These are phyloP conservation scores for thale cress (Arabidopsis thaliana) DNA, from an alignment of 345 rosid species.

Conservation along the genomic window TAIR10.1 NC_003074.8:6938501-6939000, in stretches of 20 bases:
- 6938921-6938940: constrained; percentile 47
- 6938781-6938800: constrained; percentile 64
- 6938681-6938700: background rate
- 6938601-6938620: constrained; percentile 49
- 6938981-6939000: constrained; percentile 46
- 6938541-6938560: constrained; percentile 50
- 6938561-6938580: constrained; percentile 54
- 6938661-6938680: constrained; percentile 53
- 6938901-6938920: constrained; percentile 47
- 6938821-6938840: constrained; percentile 53
- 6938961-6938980: constrained; percentile 53
- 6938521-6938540: constrained; percentile 51
- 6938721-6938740: constrained; percentile 5
- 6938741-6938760: constrained; percentile 46
- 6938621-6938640: constrained; percentile 58
- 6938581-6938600: constrained; percentile 57
- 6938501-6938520: constrained; percentile 57
- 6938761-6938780: constrained; percentile 62
- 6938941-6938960: constrained; percentile 39
- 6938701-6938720: background rate
- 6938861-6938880: constrained; percentile 47
- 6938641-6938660: constrained; percentile 65
- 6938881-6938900: constrained; percentile 44
- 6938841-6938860: constrained; percentile 59
- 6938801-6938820: constrained; percentile 57